Evolutionary conservation across 192 early-diverging fungal species (phyloP).

Genomic region (Dissophora globulifera): DNA sequence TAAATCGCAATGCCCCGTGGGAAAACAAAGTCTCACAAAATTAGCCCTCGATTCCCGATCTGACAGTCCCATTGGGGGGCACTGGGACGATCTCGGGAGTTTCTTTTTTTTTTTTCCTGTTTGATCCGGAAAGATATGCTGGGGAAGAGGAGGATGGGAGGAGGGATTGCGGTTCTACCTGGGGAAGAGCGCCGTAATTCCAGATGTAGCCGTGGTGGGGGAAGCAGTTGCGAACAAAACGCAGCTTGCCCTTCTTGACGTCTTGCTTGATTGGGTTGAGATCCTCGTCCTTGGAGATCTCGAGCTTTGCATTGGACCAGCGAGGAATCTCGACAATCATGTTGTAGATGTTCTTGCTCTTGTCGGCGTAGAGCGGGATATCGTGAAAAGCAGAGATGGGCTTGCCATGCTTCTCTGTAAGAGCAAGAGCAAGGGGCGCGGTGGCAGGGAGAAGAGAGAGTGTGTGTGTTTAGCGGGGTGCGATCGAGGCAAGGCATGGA

Average conservation of each 20-base stretch:
- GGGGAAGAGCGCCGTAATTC: slow-evolving; percentile 99
- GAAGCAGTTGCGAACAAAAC: slow-evolving; percentile 98
- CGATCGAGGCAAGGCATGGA: neutral
- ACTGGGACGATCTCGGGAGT: too few relatives aligned
- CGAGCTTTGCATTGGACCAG: slow-evolving; percentile 99
- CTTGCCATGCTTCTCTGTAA: slow-evolving; percentile 82
- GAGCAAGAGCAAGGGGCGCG: too few relatives aligned
- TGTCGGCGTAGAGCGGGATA: slow-evolving; percentile 94
- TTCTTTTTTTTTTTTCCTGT: too few relatives aligned
- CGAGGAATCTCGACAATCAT: slow-evolving; percentile 98
- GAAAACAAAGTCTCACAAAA: too few relatives aligned
- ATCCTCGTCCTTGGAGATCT: slow-evolving; percentile 95
- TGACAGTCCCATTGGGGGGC: too few relatives aligned
- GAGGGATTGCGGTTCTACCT: slow-evolving; percentile 57
- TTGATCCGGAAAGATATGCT: neutral
- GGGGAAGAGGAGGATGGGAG: too few relatives aligned
- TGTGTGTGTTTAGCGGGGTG: neutral
- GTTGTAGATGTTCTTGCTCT: slow-evolving; percentile 92
- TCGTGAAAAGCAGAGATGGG: slow-evolving; percentile 96
- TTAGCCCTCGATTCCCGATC: too few relatives aligned
- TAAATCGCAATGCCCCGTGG: too few relatives aligned
- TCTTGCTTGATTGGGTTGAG: slow-evolving; percentile 99
- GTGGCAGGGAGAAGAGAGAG: neutral
- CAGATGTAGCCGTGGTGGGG: slow-evolving; percentile 99
- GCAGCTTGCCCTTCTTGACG: slow-evolving; percentile 98